These are phyloP conservation scores for Mimosa bimucronata DNA, from an alignment of 306 rosid species.

Conservation along the genomic window DNA sequence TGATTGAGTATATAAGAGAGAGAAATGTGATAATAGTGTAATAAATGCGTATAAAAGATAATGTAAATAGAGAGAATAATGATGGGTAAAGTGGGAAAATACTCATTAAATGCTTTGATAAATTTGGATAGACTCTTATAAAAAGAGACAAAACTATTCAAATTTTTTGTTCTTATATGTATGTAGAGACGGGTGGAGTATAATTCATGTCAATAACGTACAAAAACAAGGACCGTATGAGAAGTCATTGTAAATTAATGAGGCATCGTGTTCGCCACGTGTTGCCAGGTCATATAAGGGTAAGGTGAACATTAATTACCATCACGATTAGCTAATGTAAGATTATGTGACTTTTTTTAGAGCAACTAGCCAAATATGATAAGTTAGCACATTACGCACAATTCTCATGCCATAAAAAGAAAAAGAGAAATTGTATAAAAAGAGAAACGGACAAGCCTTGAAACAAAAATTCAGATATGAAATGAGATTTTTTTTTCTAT, in stretches of 20 bases:
- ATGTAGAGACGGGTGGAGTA: too few species aligned
- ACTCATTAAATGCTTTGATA: too few species aligned
- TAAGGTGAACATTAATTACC: constrained; percentile 32
- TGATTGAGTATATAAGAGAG: too few species aligned
- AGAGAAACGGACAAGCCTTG: constrained; percentile 34
- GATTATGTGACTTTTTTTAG: constrained; percentile 34
- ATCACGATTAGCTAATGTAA: constrained; percentile 35
- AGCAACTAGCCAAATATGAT: constrained; percentile 24
- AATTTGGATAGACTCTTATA: too few species aligned
- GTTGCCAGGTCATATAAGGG: constrained; percentile 23
- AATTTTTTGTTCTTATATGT: too few species aligned
- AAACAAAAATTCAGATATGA: constrained; percentile 11
- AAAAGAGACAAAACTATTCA: too few species aligned
- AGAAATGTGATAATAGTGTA: too few species aligned
- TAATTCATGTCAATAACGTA: too few species aligned
- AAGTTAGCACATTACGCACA: neutral
- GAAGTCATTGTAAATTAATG: neutral
- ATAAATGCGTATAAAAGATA: too few species aligned
- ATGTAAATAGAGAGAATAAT: too few species aligned
- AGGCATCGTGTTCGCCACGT: constrained; percentile 21
- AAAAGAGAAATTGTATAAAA: constrained; percentile 21
- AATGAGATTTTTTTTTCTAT: neutral
- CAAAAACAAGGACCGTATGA: too few species aligned
- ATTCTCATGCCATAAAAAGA: constrained; percentile 32
- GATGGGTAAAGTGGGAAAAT: too few species aligned